A percentile compares a stretch with the other conserved stretches of the same genome.
phyloP scores from a whole-genome alignment of 2,329 filamentous ascomycete species.

The Lizonia empirigonia region DNA sequence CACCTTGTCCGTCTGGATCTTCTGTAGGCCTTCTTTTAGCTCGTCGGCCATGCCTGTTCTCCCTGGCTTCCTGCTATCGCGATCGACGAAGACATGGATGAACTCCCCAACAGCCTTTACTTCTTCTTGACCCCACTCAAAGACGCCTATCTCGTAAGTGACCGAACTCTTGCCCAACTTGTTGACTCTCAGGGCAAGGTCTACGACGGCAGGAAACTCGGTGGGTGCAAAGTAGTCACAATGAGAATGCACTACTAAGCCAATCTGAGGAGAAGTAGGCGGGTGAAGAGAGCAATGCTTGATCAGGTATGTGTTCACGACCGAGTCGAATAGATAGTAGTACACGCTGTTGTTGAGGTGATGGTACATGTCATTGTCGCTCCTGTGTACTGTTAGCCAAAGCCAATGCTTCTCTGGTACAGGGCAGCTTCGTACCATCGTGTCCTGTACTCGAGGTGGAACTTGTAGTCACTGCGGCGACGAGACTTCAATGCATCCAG shows the following conservation, averaged over 20 bases:
- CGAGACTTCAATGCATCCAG: slow-evolving; percentile 59
- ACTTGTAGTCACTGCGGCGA: slow-evolving; percentile 74
- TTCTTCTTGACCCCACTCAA: slow-evolving; percentile 72
- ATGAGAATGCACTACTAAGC: slow-evolving; percentile 82
- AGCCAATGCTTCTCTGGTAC: neutral
- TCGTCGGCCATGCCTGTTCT: slow-evolving; percentile 66
- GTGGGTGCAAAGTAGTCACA: slow-evolving; percentile 85
- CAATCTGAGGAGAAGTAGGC: slow-evolving; percentile 72
- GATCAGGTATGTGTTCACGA: slow-evolving; percentile 89
- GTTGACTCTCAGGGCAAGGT: slow-evolving; percentile 80
- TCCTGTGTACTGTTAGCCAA: slow-evolving; percentile 54
- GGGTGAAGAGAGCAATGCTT: slow-evolving; percentile 76
- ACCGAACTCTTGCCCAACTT: slow-evolving; percentile 87
- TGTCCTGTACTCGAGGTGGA: slow-evolving; percentile 80
- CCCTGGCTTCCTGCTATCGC: slow-evolving; percentile 70
- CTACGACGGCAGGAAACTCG: slow-evolving; percentile 79
- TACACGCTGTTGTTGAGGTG: slow-evolving; percentile 94
- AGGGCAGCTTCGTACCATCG: slow-evolving; percentile 68
- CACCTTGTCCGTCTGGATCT: slow-evolving; percentile 27
- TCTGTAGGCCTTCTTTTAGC: slow-evolving; percentile 56
- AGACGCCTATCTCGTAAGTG: slow-evolving; percentile 87
- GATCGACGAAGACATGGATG: slow-evolving; percentile 86
- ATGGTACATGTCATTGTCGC: slow-evolving; percentile 92
- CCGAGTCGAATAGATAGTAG: slow-evolving; percentile 85
- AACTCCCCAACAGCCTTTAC: slow-evolving; percentile 87